These are phyloP conservation scores for Pythium scleroteichum DNA, from an alignment of 352 stramenopile species.

Conservation along the genomic window DNA sequence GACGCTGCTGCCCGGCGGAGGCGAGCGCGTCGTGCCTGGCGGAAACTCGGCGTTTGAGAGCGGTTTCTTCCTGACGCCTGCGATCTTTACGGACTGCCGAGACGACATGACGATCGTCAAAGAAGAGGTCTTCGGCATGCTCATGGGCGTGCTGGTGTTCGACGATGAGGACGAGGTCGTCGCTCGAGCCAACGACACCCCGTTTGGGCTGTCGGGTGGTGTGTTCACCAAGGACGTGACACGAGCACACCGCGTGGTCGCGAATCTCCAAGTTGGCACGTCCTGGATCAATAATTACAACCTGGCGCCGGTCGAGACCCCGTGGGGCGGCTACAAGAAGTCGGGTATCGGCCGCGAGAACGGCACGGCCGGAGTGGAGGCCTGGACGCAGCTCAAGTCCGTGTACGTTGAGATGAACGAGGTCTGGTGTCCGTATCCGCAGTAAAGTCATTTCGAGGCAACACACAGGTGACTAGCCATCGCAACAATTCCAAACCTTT, in stretches of 20 bases:
- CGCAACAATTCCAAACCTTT: too few species aligned
- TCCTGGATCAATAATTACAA: conserved; percentile 93
- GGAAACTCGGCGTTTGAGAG: conserved; percentile 41
- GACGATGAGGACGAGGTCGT: conserved; percentile 78
- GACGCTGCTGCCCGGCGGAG: conserved; percentile 59
- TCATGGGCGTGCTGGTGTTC: conserved; percentile 80
- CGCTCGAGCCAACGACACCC: conserved; percentile 74
- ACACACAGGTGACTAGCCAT: too few species aligned
- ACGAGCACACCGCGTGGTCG: conserved; percentile 74
- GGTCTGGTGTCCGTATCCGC: conserved; percentile 69
- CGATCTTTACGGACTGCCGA: conserved; percentile 88
- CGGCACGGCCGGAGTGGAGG: conserved; percentile 75
- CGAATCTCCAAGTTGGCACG: conserved; percentile 72
- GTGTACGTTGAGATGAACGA: conserved; percentile 87
- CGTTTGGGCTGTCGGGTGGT: conserved; percentile 77
- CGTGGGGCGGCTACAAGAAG: conserved; percentile 91
- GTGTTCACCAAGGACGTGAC: conserved; percentile 87
- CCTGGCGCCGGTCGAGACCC: conserved; percentile 77
- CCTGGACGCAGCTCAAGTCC: conserved; percentile 92
- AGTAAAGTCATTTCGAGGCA: conserved; percentile 10
- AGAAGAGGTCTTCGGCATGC: conserved; percentile 86
- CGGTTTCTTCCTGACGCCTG: conserved; percentile 89
- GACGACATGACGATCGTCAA: conserved; percentile 89
- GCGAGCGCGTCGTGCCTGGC: conserved; percentile 46
- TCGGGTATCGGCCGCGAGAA: conserved; percentile 93